Base-by-base conservation (phyloP, 495 filamentous ascomycete species). In the Neurospora intermedia region DNA sequence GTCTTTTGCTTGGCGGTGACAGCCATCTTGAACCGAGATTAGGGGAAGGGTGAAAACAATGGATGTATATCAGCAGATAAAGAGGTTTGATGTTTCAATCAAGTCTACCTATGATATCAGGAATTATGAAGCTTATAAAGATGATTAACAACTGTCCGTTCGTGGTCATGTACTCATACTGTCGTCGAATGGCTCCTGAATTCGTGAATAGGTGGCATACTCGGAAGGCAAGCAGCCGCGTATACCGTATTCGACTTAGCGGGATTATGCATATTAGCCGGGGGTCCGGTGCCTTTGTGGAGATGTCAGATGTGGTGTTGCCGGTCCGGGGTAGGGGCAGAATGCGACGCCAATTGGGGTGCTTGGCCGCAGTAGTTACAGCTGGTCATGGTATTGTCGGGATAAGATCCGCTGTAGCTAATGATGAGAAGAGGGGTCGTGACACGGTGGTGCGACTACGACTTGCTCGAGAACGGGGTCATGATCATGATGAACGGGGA, bases 131-230 rank as follows among this genome's bases (percentile, higher is more conserved):
- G 54, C 54, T 66, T 66, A 66, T 66, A 66, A 66, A 66, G 0
- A 18, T 18, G 6, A 66, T 66, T 15, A 38, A 66, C 7, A 31
- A 66, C 13, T 35, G 54, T 66, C 27, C 27, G 27, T 66, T 66
- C 54, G 15, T 7, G 35, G 54, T 66, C 27, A 35, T 66, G 54
- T 35, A 15, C 13, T 35, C 27, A 66, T 15, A 38, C 27, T 66
- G 35, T 69, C 16, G 66, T 38, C 39, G 39, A 42, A 27, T 70
- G 46, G 71, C 41, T 62, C 69, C 66, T 45, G 62, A 46, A 73
- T 74, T 74, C n/a, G 46, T 54, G 73, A 62, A 73, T 76, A 80
- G 77, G 79, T 81, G 79, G 77, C 79, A 80, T 80, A 74, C 75
- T 81, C 79, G 79, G 79, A 81, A 70, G 72, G 35, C 38, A 69